phyloP scores from a whole-genome alignment of 2,329 filamentous ascomycete species.

The Fusarium sp. region DNA sequence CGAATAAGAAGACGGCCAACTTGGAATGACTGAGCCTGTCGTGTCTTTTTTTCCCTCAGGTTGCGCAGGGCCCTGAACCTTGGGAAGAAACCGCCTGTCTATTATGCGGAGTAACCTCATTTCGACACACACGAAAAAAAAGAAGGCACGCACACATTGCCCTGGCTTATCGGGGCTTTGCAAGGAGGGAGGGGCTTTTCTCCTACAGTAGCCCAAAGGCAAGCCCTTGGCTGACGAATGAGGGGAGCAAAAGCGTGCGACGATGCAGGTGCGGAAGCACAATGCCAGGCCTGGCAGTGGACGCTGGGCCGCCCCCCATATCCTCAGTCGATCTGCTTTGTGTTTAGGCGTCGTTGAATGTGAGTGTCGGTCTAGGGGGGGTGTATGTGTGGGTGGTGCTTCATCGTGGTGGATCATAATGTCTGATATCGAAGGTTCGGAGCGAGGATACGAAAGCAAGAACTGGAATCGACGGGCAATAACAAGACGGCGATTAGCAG shows the following conservation, averaged over 20 bases:
- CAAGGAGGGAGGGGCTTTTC: constrained; percentile 4
- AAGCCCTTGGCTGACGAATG: constrained; percentile 29
- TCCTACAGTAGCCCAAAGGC: constrained; percentile 1
- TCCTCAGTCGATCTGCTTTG: constrained; percentile 22
- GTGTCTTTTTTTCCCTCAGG: constrained; percentile 12
- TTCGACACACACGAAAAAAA: not conserved
- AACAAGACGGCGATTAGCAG: not conserved
- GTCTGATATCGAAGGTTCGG: constrained; percentile 2
- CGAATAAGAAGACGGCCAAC: constrained; percentile 11
- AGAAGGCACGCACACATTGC: constrained; percentile 15
- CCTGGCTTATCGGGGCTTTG: constrained; percentile 26
- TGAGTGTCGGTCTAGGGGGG: not conserved
- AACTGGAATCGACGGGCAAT: not conserved
- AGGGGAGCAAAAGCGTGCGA: constrained; percentile 8
- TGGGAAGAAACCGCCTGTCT: not conserved
- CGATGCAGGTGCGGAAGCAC: constrained; percentile 35
- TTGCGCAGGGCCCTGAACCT: not conserved
- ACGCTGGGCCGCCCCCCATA: not conserved
- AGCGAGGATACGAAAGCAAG: not conserved
- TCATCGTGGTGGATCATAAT: not conserved
- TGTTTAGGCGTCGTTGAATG: not conserved
- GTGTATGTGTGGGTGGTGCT: not conserved
- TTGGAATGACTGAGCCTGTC: constrained; percentile 1
- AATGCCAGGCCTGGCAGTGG: constrained; percentile 2
- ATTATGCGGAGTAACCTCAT: constrained; percentile 19